Percentiles rank a stretch among this genome's conserved stretches.
These are phyloP conservation scores for Thalia dealbata DNA, from an alignment of 176 grass and related monocot species.

Conservation along the genomic window DNA sequence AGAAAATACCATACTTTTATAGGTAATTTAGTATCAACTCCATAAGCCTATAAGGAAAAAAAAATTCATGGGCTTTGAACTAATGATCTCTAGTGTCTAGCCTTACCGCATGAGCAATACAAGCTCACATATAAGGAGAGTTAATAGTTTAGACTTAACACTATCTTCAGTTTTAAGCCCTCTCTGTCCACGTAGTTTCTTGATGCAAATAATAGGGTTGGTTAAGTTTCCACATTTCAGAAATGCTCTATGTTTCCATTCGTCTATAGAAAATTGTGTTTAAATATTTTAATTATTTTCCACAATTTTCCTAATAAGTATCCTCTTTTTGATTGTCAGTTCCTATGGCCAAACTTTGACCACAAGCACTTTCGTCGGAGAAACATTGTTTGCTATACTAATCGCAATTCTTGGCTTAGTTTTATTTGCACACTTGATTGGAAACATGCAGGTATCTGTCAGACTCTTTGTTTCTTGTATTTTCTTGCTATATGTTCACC, in stretches of 20 bases:
- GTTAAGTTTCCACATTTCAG: neutral
- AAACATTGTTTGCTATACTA: constrained; percentile 88
- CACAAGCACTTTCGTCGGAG: constrained; percentile 89
- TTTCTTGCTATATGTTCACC: neutral
- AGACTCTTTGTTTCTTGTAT: neutral
- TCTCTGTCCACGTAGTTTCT: neutral
- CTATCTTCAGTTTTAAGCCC: neutral
- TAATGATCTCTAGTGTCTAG: no score
- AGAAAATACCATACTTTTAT: neutral
- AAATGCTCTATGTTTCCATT: neutral
- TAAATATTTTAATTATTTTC: neutral
- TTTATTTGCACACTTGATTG: constrained; percentile 96
- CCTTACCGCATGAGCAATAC: no score
- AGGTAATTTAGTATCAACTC: neutral
- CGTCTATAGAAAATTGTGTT: neutral
- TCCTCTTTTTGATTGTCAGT: constrained; percentile 33
- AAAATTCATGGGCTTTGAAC: no score
- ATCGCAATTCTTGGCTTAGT: constrained; percentile 79
- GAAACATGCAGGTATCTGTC: constrained; percentile 75
- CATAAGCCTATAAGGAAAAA: no score
- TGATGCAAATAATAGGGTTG: neutral
- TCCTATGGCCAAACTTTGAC: constrained; percentile 82
- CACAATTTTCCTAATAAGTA: neutral
- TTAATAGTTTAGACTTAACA: neutral
- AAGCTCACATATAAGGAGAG: no score